Conservation (phyloP, 352 stramenopile species). For the Phytophthora pinifolia region DNA sequence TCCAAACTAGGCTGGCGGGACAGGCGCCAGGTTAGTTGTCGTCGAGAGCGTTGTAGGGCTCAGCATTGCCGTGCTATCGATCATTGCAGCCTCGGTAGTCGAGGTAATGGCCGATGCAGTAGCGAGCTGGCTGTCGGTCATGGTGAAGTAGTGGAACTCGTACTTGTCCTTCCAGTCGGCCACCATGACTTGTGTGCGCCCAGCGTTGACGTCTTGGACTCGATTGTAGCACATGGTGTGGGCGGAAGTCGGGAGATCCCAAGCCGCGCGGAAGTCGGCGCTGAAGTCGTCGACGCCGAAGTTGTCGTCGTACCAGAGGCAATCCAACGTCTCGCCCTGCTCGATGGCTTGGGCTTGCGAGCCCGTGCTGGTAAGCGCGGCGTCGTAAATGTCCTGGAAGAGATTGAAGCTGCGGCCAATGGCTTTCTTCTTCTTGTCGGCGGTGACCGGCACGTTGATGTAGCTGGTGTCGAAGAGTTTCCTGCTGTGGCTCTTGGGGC, state of each 20-base stretch:
- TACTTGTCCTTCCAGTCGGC: conserved; percentile 21
- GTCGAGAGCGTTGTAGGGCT: not conserved
- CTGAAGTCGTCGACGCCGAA: conserved; percentile 50
- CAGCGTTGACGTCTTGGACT: conserved; percentile 24
- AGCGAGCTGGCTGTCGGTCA: conserved; percentile 26
- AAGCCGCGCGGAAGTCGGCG: conserved; percentile 35
- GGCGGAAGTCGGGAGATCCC: conserved; percentile 23
- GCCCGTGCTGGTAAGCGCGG: conserved; percentile 11
- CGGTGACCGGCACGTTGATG: conserved; percentile 14
- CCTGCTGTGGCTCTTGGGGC: conserved; percentile 42
- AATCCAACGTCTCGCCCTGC: conserved; percentile 53
- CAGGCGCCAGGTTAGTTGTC: not conserved
- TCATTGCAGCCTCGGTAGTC: conserved; percentile 18
- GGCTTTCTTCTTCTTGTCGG: conserved; percentile 25
- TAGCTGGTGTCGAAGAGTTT: conserved; percentile 21
- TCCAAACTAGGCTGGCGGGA: not conserved
- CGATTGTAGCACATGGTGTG: conserved; percentile 44
- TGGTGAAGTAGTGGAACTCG: conserved; percentile 27
- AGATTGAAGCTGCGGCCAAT: conserved; percentile 43
- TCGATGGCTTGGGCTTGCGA: conserved; percentile 36
- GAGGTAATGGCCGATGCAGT: conserved; percentile 25
- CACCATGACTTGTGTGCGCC: conserved; percentile 19
- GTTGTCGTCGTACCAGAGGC: conserved; percentile 47
- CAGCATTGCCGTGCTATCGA: not conserved
- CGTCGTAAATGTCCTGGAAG: conserved; percentile 34